Conservation (phyloP, 495 filamentous ascomycete species). For the Podospora conica region DNA sequence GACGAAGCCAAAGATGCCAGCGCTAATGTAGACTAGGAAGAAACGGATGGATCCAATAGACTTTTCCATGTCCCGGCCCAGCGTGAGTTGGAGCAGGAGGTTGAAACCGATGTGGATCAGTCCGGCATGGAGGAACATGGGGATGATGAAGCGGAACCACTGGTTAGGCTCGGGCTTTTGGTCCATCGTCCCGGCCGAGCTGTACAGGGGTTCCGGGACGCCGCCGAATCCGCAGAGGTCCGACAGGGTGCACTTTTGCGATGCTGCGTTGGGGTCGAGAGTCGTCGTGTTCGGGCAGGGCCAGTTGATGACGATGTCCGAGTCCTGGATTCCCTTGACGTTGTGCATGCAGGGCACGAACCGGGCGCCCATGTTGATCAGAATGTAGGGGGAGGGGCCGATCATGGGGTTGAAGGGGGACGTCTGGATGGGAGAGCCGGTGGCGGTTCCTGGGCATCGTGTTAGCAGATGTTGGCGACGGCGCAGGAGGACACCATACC, state of each 20-base stretch:
- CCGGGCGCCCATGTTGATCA: slow-evolving; percentile 94
- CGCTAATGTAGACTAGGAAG: slow-evolving; percentile 77
- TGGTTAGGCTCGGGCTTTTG: slow-evolving; percentile 66
- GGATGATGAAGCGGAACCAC: slow-evolving; percentile 93
- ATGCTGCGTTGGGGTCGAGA: slow-evolving; percentile 32
- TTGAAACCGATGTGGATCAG: slow-evolving; percentile 95
- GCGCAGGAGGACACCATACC: slow-evolving; percentile 43
- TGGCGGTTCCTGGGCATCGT: slow-evolving; percentile 47
- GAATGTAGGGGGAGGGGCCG: slow-evolving; percentile 79
- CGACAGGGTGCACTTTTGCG: slow-evolving; percentile 61
- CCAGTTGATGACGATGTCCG: slow-evolving; percentile 40
- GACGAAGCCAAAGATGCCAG: slow-evolving; percentile 94
- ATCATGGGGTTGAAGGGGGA: slow-evolving; percentile 95
- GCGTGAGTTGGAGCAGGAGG: slow-evolving; percentile 77
- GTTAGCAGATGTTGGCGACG: slow-evolving; percentile 18
- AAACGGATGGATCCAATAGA: slow-evolving; percentile 82
- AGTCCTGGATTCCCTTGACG: slow-evolving; percentile 56
- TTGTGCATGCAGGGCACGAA: slow-evolving; percentile 94
- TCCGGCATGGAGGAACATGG: slow-evolving; percentile 92
- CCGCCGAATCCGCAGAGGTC: slow-evolving; percentile 77
- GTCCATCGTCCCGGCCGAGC: slow-evolving; percentile 24
- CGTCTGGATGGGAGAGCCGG: slow-evolving; percentile 74
- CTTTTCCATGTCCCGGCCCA: slow-evolving; percentile 86
- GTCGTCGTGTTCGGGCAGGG: slow-evolving; percentile 73
- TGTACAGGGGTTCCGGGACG: slow-evolving; percentile 57